A percentile compares a stretch with the other conserved stretches of the same genome.
These are phyloP conservation scores for Thymus quinquecostatus DNA, from an alignment of 257 asterid species.

Conservation along the genomic window DNA sequence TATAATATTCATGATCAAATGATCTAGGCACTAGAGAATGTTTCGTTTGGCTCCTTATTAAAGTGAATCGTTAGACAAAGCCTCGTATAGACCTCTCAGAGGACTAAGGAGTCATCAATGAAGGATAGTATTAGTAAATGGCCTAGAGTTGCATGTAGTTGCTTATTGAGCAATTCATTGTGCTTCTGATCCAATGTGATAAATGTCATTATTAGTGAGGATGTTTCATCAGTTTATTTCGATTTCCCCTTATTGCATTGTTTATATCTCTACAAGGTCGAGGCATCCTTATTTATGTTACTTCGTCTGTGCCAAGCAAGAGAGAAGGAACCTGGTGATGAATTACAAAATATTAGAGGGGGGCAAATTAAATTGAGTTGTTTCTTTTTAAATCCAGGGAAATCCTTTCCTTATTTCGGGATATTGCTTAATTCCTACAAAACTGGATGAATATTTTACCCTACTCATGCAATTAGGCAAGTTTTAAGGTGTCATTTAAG, in stretches of 20 bases:
- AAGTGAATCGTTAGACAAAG: neutral
- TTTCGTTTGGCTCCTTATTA: neutral
- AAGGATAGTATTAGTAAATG: neutral
- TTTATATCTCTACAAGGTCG: neutral
- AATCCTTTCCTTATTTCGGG: neutral
- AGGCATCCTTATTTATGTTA: neutral
- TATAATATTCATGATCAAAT: neutral
- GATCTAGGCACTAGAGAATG: neutral
- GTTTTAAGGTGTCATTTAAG: neutral
- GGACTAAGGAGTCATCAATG: neutral
- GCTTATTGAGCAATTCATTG: neutral
- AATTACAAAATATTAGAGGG: neutral
- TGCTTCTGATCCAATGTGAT: neutral
- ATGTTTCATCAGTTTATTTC: neutral
- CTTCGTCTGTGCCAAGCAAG: neutral
- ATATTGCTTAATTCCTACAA: neutral
- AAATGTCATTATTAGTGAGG: neutral
- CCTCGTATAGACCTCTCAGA: neutral
- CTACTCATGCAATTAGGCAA: conserved; percentile 2
- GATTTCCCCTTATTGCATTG: neutral
- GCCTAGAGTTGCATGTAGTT: no score
- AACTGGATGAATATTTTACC: neutral
- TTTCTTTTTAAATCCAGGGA: neutral
- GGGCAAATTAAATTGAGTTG: neutral
- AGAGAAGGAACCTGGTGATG: neutral